Evolutionary conservation across 2,329 filamentous ascomycete genomes (phyloP).

Genomic region (Diplocarpon mali): DNA sequence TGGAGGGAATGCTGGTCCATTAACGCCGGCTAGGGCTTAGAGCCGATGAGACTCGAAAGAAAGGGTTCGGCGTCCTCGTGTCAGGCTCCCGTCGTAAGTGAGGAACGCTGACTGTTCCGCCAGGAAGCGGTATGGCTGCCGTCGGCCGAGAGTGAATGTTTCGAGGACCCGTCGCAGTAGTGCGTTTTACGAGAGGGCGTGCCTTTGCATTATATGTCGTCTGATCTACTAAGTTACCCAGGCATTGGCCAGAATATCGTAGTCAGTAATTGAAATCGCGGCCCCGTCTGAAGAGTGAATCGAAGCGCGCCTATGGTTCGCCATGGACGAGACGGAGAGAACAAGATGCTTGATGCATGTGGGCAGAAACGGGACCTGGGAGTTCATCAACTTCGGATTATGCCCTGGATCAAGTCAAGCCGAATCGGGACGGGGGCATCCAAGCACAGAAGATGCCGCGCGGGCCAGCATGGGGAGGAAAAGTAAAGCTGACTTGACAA

Average conservation of each 20-base stretch:
- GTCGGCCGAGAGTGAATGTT: conserved; percentile 13
- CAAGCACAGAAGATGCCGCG: conserved; percentile 13
- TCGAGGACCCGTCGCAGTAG: conserved; percentile 12
- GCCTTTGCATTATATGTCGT: conserved; percentile 27
- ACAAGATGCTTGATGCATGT: conserved; percentile 25
- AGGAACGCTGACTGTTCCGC: conserved; percentile 20
- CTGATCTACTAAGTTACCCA: conserved; percentile 21
- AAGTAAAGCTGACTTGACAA: not conserved
- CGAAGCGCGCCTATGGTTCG: conserved; percentile 38
- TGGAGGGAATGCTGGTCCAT: conserved; percentile 22
- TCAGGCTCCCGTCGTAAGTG: conserved; percentile 10
- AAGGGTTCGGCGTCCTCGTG: conserved; percentile 18
- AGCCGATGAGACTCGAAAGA: conserved; percentile 21
- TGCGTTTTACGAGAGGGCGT: conserved; percentile 13
- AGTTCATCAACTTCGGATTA: conserved; percentile 16
- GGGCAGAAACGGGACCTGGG: conserved; percentile 12
- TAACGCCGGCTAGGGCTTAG: conserved; percentile 23
- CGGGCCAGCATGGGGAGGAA: conserved; percentile 4
- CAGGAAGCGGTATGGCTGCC: conserved; percentile 14
- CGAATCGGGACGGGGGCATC: conserved; percentile 13
- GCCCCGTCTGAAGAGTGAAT: conserved; percentile 32
- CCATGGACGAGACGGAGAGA: conserved; percentile 37
- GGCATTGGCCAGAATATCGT: conserved; percentile 24
- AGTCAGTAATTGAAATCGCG: conserved; percentile 23
- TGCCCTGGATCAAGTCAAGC: conserved; percentile 15